These are phyloP conservation scores for Phalaenopsis hybrid DNA, from an alignment of 116 monocot genomes.

Conservation along the genomic window DNA sequence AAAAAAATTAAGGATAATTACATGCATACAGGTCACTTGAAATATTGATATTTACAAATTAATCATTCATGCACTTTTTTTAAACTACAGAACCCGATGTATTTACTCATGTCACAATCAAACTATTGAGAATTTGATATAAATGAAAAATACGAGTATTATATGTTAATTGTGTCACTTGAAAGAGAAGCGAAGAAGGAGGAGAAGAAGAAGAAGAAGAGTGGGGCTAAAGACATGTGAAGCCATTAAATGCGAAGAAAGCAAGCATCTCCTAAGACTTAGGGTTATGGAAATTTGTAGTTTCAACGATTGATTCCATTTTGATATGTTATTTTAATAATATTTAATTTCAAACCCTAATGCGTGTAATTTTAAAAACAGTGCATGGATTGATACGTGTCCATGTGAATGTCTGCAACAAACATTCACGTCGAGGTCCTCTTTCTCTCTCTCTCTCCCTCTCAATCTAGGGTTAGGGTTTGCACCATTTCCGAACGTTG, in stretches of 20 bases:
- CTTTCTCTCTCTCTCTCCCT: too few species aligned
- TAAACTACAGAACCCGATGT: too few species aligned
- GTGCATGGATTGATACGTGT: not conserved
- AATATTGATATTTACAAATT: too few species aligned
- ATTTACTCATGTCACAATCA: too few species aligned
- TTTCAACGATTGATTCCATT: slow-evolving; percentile 5
- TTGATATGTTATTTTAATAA: not conserved
- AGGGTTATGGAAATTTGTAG: slow-evolving; percentile 12
- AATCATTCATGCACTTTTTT: too few species aligned
- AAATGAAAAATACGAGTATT: too few species aligned
- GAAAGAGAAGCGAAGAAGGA: not conserved
- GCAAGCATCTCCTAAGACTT: slow-evolving; percentile 2
- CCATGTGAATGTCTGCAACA: slow-evolving; percentile 2
- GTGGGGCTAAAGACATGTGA: slow-evolving; percentile 15
- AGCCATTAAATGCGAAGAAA: slow-evolving; percentile 13
- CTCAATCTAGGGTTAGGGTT: not conserved
- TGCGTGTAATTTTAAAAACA: not conserved
- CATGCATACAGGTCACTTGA: too few species aligned
- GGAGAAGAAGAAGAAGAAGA: slow-evolving; percentile 2
- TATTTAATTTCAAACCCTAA: too few species aligned
- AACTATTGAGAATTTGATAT: too few species aligned
- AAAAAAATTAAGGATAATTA: too few species aligned
- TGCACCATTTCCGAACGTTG: slow-evolving; percentile 3
- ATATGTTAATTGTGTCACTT: too few species aligned
- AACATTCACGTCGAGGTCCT: not conserved